Evolutionary conservation across 179 eudicot genomes (phyloP), one percentile per base, ranked within the genome.

Genomic region (Beta macrorhiza): DNA sequence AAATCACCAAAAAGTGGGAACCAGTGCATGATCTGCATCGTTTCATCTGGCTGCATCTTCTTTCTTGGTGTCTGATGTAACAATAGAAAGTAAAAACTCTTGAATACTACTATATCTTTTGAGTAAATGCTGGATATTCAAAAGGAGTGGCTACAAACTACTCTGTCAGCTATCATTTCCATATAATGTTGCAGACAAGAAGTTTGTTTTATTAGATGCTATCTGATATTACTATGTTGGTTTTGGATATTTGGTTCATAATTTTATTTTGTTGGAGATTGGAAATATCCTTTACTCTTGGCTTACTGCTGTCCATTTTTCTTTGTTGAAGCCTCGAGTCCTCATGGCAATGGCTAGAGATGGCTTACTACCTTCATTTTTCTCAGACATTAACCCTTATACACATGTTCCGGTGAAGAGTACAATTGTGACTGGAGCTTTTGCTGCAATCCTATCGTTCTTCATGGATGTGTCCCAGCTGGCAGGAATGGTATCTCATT

Each of bases 321-420:
- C 64, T 83, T 68, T 84, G 49, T 70, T 78, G 76, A 90, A 95
- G 99, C 98, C 99, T 63, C 91, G 99, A 63, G 90, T 93, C 79
- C 88, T 93, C 79, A 92, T 95, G 99, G 98, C 98, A 71, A 95
- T 95, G 99, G 93, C 99, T 77, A 91, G 98, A 89, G 99, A 95
- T 80, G 99, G 99, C 67, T 87, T 95, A 85, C 89, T 95, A 69
- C 99, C 99, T 58, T 81, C 98, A 20, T 92, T 95, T 82, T 95
- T 95, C 87, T 93, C 95, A 32, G 98, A 92, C 71, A 95, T 95
- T 65, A 89, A 92, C 80, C 84, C 81, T 71, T 85, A 73, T 20
- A 91, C 98, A 65, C 97, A 93, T 79, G 98, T 95, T 83, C 99
- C 99, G 63, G 88, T 93, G 74, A 92, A 95, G 89, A 86, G 99